phyloP scores from a whole-genome alignment of 768 basidiomycete species.

The Amanita jacksonii region DNA sequence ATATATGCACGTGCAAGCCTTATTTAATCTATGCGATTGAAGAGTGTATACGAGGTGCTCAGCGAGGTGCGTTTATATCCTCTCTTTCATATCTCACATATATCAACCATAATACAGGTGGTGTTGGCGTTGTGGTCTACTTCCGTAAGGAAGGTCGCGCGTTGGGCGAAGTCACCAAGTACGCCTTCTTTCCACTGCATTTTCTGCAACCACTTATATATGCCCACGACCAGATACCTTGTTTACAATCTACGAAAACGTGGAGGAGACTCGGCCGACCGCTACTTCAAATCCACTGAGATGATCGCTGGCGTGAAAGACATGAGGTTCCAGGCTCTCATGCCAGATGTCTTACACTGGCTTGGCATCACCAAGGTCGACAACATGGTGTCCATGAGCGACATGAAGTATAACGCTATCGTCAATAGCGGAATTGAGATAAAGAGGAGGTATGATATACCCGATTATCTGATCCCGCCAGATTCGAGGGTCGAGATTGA shows the following conservation, averaged over 20 bases:
- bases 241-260: slow-evolving; percentile 97
- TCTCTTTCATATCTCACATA: neutral
- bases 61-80: slow-evolving; percentile 20
- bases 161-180: slow-evolving; percentile 90
- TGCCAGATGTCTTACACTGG: slow-evolving; percentile 97
- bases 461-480: slow-evolving; percentile 82
- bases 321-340: slow-evolving; percentile 89
- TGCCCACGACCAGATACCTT: slow-evolving; percentile 80
- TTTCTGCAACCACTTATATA: too few species aligned
- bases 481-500: slow-evolving; percentile 92
- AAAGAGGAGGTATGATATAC: slow-evolving; percentile 75
- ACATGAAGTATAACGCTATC: slow-evolving; percentile 96
- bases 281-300: slow-evolving; percentile 81
- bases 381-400: slow-evolving; percentile 86
- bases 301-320: slow-evolving; percentile 92
- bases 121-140: slow-evolving; percentile 90
- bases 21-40: slow-evolving; percentile 90
- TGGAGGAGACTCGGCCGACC: slow-evolving; percentile 84
- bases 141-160: slow-evolving; percentile 93
- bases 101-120: slow-evolving; percentile 35
- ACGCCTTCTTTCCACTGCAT: slow-evolving; percentile 20
- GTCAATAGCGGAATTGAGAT: slow-evolving; percentile 84
- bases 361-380: slow-evolving; percentile 85
- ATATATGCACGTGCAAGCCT: slow-evolving; percentile 89
- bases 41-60: slow-evolving; percentile 77